Conservation (phyloP, 2,329 filamentous ascomycete species). For the Neofusicoccum laricinum region DNA sequence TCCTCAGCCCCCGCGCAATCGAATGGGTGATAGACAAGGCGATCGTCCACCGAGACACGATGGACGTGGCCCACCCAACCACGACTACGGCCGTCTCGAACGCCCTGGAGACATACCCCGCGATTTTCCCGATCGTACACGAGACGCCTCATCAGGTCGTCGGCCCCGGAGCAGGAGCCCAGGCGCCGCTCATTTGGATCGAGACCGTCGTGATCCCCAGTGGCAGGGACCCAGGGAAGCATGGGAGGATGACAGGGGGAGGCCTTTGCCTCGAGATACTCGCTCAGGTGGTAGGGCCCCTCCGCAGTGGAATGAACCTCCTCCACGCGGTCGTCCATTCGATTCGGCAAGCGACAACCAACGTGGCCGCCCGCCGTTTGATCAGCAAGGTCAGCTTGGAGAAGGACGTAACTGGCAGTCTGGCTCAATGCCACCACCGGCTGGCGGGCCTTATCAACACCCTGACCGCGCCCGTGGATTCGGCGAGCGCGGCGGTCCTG, state of each 20-base stretch:
- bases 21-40: constrained; percentile 29
- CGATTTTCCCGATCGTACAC: constrained; percentile 28
- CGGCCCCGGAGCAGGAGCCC: constrained; percentile 38
- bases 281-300: constrained; percentile 20
- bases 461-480: constrained; percentile 2
- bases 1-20: constrained; percentile 49
- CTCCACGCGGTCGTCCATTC: constrained; percentile 4
- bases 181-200: constrained; percentile 26
- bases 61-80: constrained; percentile 29
- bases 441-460: constrained; percentile 12
- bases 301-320: constrained; percentile 10
- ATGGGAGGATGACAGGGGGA: constrained; percentile 35
- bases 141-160: constrained; percentile 41
- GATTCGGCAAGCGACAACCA: not conserved
- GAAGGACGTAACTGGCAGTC: constrained; percentile 11
- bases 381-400: constrained; percentile 27
- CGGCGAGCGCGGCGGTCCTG: not conserved
- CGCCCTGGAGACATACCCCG: constrained; percentile 37
- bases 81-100: constrained; percentile 45
- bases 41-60: constrained; percentile 35
- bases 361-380: constrained; percentile 26
- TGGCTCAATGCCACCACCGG: constrained; percentile 13
- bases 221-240: constrained; percentile 27
- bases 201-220: constrained; percentile 31
- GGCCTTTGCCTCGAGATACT: constrained; percentile 31